A percentile compares a stretch with the other conserved stretches of the same genome.
phyloP scores from a whole-genome alignment of 148 eudicot species.

The Gaultheria prostrata region DNA sequence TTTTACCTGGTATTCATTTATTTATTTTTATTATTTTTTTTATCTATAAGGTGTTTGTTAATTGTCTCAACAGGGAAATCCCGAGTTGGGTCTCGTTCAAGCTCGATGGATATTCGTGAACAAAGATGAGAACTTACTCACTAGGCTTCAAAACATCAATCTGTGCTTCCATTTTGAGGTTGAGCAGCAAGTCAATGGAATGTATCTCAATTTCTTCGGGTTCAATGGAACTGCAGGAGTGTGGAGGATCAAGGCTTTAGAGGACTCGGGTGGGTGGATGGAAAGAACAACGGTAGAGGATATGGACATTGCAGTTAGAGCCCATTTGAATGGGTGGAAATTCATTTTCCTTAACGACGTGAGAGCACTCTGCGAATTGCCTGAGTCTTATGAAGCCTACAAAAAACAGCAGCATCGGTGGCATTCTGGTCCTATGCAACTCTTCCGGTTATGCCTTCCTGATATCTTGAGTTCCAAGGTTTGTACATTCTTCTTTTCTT shows the following conservation, averaged over 20 bases:
- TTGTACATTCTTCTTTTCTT: background rate
- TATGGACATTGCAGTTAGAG: constrained; percentile 71
- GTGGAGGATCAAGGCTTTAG: constrained; percentile 66
- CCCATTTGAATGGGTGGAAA: constrained; percentile 68
- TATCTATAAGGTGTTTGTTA: background rate
- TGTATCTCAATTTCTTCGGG: constrained; percentile 55
- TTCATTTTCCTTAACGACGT: constrained; percentile 59
- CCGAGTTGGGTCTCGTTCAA: constrained; percentile 62
- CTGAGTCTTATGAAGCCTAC: constrained; percentile 64
- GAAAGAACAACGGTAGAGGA: constrained; percentile 74
- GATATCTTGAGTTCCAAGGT: constrained; percentile 55
- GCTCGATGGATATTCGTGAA: constrained; percentile 66
- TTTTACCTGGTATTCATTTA: background rate
- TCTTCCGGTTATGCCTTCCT: constrained; percentile 56
- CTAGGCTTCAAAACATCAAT: constrained; percentile 62
- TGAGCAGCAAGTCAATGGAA: constrained; percentile 69
- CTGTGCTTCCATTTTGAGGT: constrained; percentile 72
- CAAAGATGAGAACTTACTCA: constrained; percentile 61
- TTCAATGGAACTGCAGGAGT: constrained; percentile 73
- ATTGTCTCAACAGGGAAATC: constrained; percentile 37
- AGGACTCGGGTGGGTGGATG: constrained; percentile 74
- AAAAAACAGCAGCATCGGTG: constrained; percentile 71
- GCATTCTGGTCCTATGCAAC: constrained; percentile 83
- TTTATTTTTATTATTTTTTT: no score
- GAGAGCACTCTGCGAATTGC: constrained; percentile 55